These are phyloP conservation scores for Epichloe gansuensis DNA, from an alignment of 2,329 filamentous ascomycete genomes.

Conservation along the genomic window DNA sequence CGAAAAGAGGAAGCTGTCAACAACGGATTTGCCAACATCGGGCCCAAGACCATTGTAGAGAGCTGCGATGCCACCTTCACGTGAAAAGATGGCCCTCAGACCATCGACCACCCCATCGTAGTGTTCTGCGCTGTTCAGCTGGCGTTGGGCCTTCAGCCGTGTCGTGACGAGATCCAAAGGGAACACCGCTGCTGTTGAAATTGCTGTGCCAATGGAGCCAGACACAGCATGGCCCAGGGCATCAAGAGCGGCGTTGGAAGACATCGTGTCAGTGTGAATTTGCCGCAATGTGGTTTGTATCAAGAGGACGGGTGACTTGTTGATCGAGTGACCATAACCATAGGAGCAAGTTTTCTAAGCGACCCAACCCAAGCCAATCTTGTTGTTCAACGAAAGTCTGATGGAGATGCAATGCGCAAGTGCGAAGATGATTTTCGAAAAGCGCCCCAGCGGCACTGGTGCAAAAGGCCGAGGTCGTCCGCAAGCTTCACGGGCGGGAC, in stretches of 20 bases:
- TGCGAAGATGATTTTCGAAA: background rate
- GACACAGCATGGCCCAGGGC: constrained; percentile 74
- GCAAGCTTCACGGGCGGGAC: background rate
- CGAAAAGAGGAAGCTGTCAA: constrained; percentile 80
- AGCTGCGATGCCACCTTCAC: constrained; percentile 56
- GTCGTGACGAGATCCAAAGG: constrained; percentile 75
- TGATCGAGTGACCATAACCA: too few species aligned
- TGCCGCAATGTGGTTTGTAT: background rate
- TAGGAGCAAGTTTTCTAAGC: too few species aligned
- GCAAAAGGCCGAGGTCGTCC: background rate
- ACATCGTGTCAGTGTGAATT: constrained; percentile 10
- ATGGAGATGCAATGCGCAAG: background rate
- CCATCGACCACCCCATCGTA: constrained; percentile 60
- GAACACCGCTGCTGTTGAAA: constrained; percentile 69
- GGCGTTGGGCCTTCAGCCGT: constrained; percentile 66
- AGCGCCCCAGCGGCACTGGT: background rate
- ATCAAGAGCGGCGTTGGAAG: constrained; percentile 39
- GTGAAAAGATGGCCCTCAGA: constrained; percentile 54
- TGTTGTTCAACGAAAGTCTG: background rate
- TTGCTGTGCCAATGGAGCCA: constrained; percentile 64
- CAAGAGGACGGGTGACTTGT: too few species aligned
- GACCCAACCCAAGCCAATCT: too few species aligned
- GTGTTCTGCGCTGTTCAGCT: constrained; percentile 33
- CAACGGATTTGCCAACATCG: constrained; percentile 54
- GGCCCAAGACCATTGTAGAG: constrained; percentile 57